Evolutionary conservation across 2,329 filamentous ascomycete genomes (phyloP), one percentile per base, ranked within the genome.

Genomic region (Huntiella decipiens): DNA sequence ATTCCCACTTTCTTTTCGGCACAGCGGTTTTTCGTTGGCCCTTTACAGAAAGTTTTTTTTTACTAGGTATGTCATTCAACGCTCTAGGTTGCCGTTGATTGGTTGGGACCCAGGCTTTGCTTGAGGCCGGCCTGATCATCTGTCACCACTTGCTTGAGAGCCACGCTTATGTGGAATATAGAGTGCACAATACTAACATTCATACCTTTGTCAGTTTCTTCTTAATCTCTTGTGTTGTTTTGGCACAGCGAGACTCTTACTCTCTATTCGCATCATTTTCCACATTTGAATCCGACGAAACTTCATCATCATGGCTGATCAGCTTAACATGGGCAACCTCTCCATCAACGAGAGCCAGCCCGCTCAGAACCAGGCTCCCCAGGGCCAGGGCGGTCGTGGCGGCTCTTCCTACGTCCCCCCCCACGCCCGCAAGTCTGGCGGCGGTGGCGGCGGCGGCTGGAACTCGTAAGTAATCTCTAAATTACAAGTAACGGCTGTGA

Each of bases 301-400:
- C 46, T 44, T 49, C 56, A 57, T 57, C 66, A 79, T 63, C 60
- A 86, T 86, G 81, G 81, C 81, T 62, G 80, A 84, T 58, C 79
- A 87, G 69, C 73, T 91, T 57, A 84, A 85, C 69, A 86, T 88
- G 74, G 73, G 71, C 60, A 75, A 77, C 60, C 69, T 88, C 57
- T 62, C 56, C 55, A 60, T 53, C 65, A 68, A 33, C 31, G 41
- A 35, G 56, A 35, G 39, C 35, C 38, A 38, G 22, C 43, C 34
- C 38, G 38, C 37, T 8, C 33, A 15, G 22, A 33, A 44, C 16
- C 57, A 60, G 46, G 54, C 56, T 40, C 54, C 52, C 45, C 52
- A 51, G 51, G 43, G 56, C 49, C 53, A 57, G 53, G 45, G 42
- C 16, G 37, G 45, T 32, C 79, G 79, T 57, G 45, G 42, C n/a